phyloP scores from a whole-genome alignment of 2,329 filamentous ascomycete genomes.

The Phoma sp. region DNA sequence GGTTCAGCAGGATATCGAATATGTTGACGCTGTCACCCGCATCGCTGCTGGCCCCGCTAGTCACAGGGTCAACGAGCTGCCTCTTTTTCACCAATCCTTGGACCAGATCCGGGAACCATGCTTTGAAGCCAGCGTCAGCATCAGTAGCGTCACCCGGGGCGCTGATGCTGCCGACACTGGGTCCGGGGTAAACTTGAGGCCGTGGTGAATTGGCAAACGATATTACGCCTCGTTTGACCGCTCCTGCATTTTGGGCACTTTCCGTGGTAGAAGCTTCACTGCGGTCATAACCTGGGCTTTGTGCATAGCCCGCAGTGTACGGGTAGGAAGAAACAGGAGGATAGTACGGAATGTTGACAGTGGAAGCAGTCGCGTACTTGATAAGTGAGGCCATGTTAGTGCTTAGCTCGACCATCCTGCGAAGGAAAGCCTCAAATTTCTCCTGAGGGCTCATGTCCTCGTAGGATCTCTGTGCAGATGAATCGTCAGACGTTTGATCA shows the following conservation, averaged over 20 bases:
- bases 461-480: background rate
- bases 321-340: conserved; percentile 2
- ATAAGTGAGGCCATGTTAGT: conserved; percentile 10
- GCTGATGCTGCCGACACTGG: conserved; percentile 9
- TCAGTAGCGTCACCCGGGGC: conserved; percentile 6
- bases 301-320: background rate
- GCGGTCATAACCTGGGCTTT: background rate
- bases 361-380: conserved; percentile 15
- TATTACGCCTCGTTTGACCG: background rate
- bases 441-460: conserved; percentile 3
- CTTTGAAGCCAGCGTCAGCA: conserved; percentile 8
- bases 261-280: background rate
- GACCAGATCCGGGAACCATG: conserved; percentile 9
- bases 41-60: conserved; percentile 6
- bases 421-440: conserved; percentile 11
- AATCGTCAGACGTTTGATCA: background rate
- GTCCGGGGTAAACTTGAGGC: conserved; percentile 8
- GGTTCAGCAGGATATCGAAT: conserved; percentile 4
- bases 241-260: background rate
- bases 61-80: conserved; percentile 11
- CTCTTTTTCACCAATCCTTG: conserved; percentile 7
- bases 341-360: conserved; percentile 3
- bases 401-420: conserved; percentile 12
- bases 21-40: background rate
- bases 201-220: background rate